Evolutionary conservation across 2,329 filamentous ascomycete genomes (phyloP).

Genomic region (Pestalotiopsis sp.): DNA sequence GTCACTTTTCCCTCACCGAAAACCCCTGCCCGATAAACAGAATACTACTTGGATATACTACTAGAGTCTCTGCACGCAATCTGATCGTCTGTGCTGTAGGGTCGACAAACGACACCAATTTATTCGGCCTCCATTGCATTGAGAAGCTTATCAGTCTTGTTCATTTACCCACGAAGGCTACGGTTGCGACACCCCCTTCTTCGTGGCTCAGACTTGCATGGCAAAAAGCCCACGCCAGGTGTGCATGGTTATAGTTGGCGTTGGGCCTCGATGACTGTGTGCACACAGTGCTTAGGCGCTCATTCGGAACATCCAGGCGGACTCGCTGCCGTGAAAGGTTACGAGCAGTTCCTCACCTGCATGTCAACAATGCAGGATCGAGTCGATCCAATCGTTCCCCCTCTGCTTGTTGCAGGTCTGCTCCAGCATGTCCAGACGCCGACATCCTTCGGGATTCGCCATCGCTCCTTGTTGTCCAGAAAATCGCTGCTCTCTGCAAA

Average conservation of each 20-base stretch:
- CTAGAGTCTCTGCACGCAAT: constrained; percentile 3
- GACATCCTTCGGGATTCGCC: neutral
- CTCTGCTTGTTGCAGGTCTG: neutral
- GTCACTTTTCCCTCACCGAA: neutral
- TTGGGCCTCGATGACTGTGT: constrained; percentile 2
- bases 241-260: neutral
- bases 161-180: neutral
- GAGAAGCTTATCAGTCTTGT: neutral
- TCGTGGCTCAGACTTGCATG: neutral
- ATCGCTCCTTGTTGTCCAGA: neutral
- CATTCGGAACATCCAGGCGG: constrained; percentile 3
- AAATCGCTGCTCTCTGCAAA: neutral
- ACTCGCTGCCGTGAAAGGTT: neutral
- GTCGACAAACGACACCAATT: neutral
- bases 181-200: neutral
- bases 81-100: neutral
- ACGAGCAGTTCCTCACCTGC: neutral
- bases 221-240: neutral
- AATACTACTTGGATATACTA: neutral
- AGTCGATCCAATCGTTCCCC: neutral
- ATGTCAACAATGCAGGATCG: constrained; percentile 1
- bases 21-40: neutral
- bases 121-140: neutral
- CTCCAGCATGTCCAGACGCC: neutral
- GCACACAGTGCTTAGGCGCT: constrained; percentile 7